Conservation (phyloP, 345 rosid species). For the Cardamine chenopodiifolia region DNA sequence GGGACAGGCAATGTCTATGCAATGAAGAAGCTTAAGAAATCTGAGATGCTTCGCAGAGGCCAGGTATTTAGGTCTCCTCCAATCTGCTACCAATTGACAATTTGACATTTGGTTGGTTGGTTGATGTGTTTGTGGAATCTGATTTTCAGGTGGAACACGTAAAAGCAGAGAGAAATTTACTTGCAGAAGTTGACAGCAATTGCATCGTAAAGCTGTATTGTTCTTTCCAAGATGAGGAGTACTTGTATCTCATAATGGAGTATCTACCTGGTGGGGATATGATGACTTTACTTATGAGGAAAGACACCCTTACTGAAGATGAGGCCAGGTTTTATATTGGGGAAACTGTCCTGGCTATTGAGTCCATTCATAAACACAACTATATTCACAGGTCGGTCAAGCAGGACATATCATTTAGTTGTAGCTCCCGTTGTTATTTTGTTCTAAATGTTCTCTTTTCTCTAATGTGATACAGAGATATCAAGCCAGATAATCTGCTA, state of each 20-base stretch:
- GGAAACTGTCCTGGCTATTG: constrained; percentile 95
- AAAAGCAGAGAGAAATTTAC: constrained; percentile 96
- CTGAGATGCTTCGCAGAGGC: constrained; percentile 99
- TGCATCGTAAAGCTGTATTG: constrained; percentile 95
- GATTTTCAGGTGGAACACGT: constrained; percentile 91
- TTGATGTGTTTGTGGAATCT: constrained; percentile 31
- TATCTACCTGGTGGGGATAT: constrained; percentile 99
- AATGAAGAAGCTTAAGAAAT: constrained; percentile 97
- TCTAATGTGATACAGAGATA: constrained; percentile 66
- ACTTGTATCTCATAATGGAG: constrained; percentile 91
- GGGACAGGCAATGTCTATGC: constrained; percentile 89
- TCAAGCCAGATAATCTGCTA: constrained; percentile 96
- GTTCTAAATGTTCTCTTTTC: background rate
- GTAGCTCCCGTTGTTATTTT: background rate
- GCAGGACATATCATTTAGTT: constrained; percentile 1
- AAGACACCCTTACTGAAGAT: constrained; percentile 90
- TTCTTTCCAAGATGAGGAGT: constrained; percentile 97
- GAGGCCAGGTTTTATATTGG: constrained; percentile 97
- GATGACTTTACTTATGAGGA: constrained; percentile 99
- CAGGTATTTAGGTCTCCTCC: constrained; percentile 56
- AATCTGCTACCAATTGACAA: background rate
- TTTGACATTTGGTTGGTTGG: constrained; percentile 15
- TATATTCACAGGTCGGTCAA: constrained; percentile 86
- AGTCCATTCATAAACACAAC: constrained; percentile 94
- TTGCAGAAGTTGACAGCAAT: constrained; percentile 98